Percentiles rank a stretch among this genome's conserved stretches.
Evolutionary conservation across 106 monocot species (phyloP).

Genomic region (Dactylorhiza incarnata): DNA sequence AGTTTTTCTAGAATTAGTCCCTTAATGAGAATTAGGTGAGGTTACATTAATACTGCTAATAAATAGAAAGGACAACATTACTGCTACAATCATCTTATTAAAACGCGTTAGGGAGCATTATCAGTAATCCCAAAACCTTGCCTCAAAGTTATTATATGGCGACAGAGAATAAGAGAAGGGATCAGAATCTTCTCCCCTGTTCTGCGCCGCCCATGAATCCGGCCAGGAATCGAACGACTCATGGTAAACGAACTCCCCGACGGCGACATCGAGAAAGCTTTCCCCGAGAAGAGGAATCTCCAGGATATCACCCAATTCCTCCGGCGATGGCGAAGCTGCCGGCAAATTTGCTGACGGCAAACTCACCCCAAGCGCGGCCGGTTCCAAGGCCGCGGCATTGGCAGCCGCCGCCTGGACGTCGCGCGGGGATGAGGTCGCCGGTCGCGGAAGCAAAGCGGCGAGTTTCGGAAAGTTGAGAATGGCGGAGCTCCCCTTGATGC

Average conservation of each 20-base stretch:
- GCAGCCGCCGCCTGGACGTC: slow-evolving; percentile 42
- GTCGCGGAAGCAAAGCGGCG: slow-evolving; percentile 31
- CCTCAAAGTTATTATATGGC: not conserved
- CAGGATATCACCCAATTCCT: slow-evolving; percentile 34
- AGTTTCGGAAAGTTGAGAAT: slow-evolving; percentile 55
- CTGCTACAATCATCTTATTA: too few relatives aligned
- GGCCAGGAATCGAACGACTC: slow-evolving; percentile 6
- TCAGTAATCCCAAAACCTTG: not conserved
- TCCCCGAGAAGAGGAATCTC: slow-evolving; percentile 28
- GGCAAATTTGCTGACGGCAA: not conserved
- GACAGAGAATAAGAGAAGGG: not conserved
- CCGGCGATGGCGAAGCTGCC: not conserved
- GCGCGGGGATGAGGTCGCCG: slow-evolving; percentile 24
- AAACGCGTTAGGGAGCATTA: too few relatives aligned
- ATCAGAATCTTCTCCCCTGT: not conserved
- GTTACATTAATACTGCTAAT: too few relatives aligned
- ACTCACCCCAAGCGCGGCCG: slow-evolving; percentile 32
- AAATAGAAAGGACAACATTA: too few relatives aligned
- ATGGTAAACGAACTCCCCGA: slow-evolving; percentile 12
- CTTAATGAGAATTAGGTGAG: too few relatives aligned
- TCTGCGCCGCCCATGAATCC: not conserved
- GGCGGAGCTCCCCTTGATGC: slow-evolving; percentile 30
- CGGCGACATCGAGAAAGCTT: not conserved
- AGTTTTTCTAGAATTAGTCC: too few relatives aligned
- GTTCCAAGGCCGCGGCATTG: slow-evolving; percentile 36